Conservation (phyloP, 2,329 filamentous ascomycete genomes). For the Pseudocercospora ulei region DNA sequence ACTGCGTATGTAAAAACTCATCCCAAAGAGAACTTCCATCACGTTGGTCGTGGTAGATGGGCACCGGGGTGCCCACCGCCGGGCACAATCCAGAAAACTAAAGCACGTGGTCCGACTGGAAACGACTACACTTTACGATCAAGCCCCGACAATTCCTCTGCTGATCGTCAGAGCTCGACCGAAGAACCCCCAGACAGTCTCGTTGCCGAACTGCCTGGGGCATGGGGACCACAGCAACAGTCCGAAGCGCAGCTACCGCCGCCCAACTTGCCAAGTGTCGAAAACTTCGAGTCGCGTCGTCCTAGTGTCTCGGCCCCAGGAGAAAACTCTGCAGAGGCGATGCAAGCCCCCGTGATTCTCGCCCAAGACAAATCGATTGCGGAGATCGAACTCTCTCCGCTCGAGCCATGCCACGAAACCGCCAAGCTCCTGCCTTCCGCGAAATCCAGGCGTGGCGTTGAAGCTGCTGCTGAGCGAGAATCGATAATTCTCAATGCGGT, state of each 20-base stretch:
- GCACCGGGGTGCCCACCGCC: slow-evolving; percentile 11
- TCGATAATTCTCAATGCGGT: slow-evolving; percentile 49
- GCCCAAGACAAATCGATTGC: not conserved
- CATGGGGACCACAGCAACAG: not conserved
- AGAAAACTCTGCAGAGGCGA: no score
- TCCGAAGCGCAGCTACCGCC: no score
- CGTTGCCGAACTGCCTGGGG: slow-evolving; percentile 1
- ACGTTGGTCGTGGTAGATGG: slow-evolving; percentile 16
- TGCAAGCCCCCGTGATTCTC: no score
- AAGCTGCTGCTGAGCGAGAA: slow-evolving; percentile 39
- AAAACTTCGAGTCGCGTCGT: no score
- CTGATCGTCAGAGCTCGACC: slow-evolving; percentile 5
- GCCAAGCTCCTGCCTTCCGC: not conserved
- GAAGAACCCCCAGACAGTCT: not conserved
- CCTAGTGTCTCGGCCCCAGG: no score
- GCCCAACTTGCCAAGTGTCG: no score
- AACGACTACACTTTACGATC: not conserved
- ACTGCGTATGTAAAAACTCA: slow-evolving; percentile 16
- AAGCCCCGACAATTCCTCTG: not conserved
- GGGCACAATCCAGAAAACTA: slow-evolving; percentile 2
- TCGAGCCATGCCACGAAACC: not conserved
- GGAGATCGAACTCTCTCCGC: not conserved
- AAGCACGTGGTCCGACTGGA: slow-evolving; percentile 10
- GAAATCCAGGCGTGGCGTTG: slow-evolving; percentile 33
- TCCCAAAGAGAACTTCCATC: slow-evolving; percentile 18